Evolutionary conservation across 2,329 filamentous ascomycete genomes (phyloP).

Genomic region (Xylariaceae sp.): DNA sequence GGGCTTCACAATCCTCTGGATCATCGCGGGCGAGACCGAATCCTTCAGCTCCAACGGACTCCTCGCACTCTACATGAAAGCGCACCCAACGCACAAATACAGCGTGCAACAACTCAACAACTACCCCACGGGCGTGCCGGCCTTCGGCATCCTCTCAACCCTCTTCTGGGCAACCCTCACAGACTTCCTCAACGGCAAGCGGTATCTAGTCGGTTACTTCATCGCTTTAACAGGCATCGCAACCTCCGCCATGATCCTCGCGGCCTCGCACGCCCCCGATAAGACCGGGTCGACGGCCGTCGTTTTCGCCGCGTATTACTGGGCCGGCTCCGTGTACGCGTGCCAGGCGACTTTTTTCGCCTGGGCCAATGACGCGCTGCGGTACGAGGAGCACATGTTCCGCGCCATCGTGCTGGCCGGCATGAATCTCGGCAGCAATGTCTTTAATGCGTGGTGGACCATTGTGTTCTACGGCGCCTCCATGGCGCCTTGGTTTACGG

Average conservation of each 20-base stretch:
- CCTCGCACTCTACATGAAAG: constrained; percentile 46
- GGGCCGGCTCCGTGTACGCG: constrained; percentile 64
- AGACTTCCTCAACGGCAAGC: constrained; percentile 57
- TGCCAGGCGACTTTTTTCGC: constrained; percentile 72
- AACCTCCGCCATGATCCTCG: constrained; percentile 58
- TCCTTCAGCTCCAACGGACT: constrained; percentile 63
- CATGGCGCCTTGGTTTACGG: constrained; percentile 60
- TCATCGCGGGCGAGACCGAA: constrained; percentile 66
- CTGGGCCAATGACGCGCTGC: constrained; percentile 67
- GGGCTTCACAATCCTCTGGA: constrained; percentile 62
- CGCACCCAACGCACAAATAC: constrained; percentile 40
- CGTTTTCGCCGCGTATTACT: constrained; percentile 63
- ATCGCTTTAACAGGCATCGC: constrained; percentile 60
- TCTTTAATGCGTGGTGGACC: constrained; percentile 68
- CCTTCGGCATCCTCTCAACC: constrained; percentile 54
- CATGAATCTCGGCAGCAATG: constrained; percentile 66
- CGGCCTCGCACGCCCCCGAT: constrained; percentile 40
- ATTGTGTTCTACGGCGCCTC: constrained; percentile 65
- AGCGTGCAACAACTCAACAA: constrained; percentile 48
- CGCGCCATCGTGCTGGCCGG: constrained; percentile 63
- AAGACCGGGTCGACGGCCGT: constrained; percentile 41
- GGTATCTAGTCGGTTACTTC: constrained; percentile 62
- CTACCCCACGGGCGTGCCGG: constrained; percentile 53
- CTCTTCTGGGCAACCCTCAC: constrained; percentile 66
- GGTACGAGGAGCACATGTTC: constrained; percentile 57